phyloP scores from a whole-genome alignment of 2,329 filamentous ascomycete species.

The Phialocephala subalpina region DNA sequence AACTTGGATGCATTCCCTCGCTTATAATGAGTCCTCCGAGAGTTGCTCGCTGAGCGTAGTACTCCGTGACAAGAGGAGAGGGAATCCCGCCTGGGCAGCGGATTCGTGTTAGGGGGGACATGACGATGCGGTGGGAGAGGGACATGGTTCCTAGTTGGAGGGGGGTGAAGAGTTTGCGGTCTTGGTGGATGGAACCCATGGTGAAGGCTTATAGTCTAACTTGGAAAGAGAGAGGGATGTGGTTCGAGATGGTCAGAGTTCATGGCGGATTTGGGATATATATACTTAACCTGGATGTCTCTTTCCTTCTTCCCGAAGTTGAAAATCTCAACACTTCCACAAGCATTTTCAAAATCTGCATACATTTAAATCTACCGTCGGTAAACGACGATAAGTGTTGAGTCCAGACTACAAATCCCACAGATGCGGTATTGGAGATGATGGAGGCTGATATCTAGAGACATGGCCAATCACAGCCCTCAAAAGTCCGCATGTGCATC shows the following conservation, averaged over 20 bases:
- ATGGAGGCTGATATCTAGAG: neutral
- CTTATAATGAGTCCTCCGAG: conserved; percentile 64
- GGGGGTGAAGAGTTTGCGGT: conserved; percentile 47
- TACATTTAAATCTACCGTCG: neutral
- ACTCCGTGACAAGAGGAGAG: conserved; percentile 54
- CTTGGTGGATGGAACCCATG: conserved; percentile 18
- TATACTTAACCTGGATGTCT: neutral
- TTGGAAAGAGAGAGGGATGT: too few species aligned
- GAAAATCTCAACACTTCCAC: conserved; percentile 3
- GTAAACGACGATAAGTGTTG: conserved; percentile 2
- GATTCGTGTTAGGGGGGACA: conserved; percentile 58
- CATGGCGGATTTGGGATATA: neutral
- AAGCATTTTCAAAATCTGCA: neutral
- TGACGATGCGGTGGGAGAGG: conserved; percentile 54
- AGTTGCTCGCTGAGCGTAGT: conserved; percentile 61
- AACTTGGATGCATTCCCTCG: conserved; percentile 61
- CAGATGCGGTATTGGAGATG: neutral
- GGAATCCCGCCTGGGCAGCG: conserved; percentile 54
- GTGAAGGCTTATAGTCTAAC: too few species aligned
- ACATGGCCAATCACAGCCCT: conserved; percentile 1
- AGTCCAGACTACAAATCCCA: neutral
- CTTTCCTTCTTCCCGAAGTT: neutral
- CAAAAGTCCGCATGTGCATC: conserved; percentile 16
- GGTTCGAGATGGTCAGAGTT: neutral
- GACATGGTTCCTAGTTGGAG: conserved; percentile 50